These are phyloP conservation scores for Murraya paniculata DNA, from an alignment of 345 rosid genomes.

Conservation along the genomic window DNA sequence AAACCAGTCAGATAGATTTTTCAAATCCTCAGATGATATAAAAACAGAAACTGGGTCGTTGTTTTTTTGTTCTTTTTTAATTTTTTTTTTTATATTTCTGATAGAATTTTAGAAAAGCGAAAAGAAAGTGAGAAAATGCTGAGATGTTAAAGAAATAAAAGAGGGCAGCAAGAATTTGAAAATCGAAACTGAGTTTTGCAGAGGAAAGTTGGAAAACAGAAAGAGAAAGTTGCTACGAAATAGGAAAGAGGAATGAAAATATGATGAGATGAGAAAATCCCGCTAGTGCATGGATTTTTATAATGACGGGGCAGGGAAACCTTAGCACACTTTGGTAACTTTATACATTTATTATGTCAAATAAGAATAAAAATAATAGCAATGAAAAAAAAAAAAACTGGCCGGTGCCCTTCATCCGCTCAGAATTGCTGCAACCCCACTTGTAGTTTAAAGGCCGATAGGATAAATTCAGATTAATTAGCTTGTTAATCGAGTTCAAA, in stretches of 20 bases:
- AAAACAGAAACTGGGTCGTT: not conserved
- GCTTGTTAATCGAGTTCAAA: not conserved
- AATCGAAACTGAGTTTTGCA: not conserved
- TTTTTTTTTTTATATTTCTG: too few relatives aligned
- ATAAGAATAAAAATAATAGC: too few relatives aligned
- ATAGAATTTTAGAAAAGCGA: too few relatives aligned
- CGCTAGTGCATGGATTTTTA: conserved; percentile 6
- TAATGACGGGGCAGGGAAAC: not conserved
- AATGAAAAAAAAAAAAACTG: not conserved
- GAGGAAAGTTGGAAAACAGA: not conserved
- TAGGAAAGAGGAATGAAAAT: not conserved
- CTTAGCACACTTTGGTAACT: not conserved
- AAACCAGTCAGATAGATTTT: not conserved
- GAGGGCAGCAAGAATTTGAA: not conserved
- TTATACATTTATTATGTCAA: not conserved
- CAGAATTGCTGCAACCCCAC: not conserved
- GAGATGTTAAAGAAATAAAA: not conserved
- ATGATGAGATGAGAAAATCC: not conserved
- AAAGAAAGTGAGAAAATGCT: too few relatives aligned
- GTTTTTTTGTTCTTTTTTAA: not conserved
- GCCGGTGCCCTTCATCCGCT: too few relatives aligned
- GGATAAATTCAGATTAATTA: not conserved
- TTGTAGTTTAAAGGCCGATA: not conserved
- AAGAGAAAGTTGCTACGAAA: not conserved
- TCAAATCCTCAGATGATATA: not conserved